phyloP scores from a whole-genome alignment of 2,329 filamentous ascomycete genomes.

The Alternaria rosae region DNA sequence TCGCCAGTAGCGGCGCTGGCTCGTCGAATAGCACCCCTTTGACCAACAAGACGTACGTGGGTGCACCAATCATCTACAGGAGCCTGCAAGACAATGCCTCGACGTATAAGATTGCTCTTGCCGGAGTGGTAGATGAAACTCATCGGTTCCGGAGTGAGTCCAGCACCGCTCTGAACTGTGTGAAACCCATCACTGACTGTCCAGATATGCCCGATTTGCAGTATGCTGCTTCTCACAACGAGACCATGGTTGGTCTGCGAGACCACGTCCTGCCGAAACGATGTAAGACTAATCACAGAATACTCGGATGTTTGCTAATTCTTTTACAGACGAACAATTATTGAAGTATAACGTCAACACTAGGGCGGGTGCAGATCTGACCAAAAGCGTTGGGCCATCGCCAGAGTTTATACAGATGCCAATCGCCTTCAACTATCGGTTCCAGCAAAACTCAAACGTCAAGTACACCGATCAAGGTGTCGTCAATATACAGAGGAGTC shows the following conservation, averaged over 20 bases:
- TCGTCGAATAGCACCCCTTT: background rate
- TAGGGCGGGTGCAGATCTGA: constrained; percentile 61
- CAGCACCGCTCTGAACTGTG: background rate
- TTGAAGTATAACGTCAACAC: constrained; percentile 66
- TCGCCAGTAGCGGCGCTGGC: constrained; percentile 1
- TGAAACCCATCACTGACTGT: constrained; percentile 19
- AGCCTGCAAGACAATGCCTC: constrained; percentile 74
- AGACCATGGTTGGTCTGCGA: constrained; percentile 74
- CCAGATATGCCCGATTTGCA: constrained; percentile 83
- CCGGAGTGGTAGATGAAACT: constrained; percentile 77
- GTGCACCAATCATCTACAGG: constrained; percentile 59
- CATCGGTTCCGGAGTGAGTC: constrained; percentile 80
- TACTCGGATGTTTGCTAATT: background rate
- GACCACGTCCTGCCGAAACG: constrained; percentile 75
- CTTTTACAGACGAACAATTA: constrained; percentile 60
- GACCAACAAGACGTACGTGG: constrained; percentile 19
- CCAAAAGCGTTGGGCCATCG: constrained; percentile 77
- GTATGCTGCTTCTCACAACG: constrained; percentile 72
- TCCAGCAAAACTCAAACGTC: constrained; percentile 85
- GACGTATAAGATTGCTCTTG: constrained; percentile 71
- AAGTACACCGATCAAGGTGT: constrained; percentile 60
- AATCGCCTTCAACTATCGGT: constrained; percentile 74
- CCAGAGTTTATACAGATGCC: constrained; percentile 78
- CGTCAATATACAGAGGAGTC: constrained; percentile 38
- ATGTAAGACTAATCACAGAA: constrained; percentile 58